Percentiles rank a stretch among this genome's conserved stretches.
These are phyloP conservation scores for Ceratobasidium sp. DNA, from an alignment of 1,284 basidiomycete species.

Conservation along the genomic window DNA sequence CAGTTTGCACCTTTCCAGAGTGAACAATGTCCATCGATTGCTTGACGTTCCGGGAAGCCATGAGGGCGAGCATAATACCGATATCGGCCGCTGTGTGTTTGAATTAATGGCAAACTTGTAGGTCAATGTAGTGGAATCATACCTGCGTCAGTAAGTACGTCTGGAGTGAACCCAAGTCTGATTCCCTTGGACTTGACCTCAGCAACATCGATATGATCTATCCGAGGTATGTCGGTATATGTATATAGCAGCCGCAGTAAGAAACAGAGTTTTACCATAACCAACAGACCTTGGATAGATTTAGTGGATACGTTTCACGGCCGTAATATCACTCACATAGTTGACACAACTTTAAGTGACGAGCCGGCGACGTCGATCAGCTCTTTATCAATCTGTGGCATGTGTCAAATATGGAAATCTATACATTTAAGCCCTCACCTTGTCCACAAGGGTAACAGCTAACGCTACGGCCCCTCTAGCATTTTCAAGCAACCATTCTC, in stretches of 20 bases:
- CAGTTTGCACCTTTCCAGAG: slow-evolving; percentile 65
- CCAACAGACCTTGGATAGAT: slow-evolving; percentile 67
- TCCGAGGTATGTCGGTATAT: slow-evolving; percentile 15
- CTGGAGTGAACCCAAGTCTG: slow-evolving; percentile 89
- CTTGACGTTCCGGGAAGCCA: slow-evolving; percentile 84
- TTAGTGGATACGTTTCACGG: not conserved
- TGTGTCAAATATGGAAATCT: slow-evolving; percentile 47
- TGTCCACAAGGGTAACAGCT: slow-evolving; percentile 77
- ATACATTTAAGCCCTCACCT: slow-evolving; percentile 57
- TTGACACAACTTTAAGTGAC: slow-evolving; percentile 81
- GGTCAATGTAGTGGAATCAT: not conserved
- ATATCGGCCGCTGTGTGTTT: slow-evolving; percentile 78
- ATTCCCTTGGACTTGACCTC: slow-evolving; percentile 74
- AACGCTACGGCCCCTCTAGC: slow-evolving; percentile 71
- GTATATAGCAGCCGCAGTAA: not conserved
- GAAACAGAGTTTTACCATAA: slow-evolving; percentile 66
- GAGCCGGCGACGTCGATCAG: slow-evolving; percentile 77
- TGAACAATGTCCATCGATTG: slow-evolving; percentile 73
- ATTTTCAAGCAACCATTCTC: slow-evolving; percentile 84
- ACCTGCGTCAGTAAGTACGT: slow-evolving; percentile 88
- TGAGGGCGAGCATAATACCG: slow-evolving; percentile 87
- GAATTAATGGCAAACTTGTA: too few relatives aligned
- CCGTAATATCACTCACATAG: slow-evolving; percentile 65
- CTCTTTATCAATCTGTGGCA: slow-evolving; percentile 72
- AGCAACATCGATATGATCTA: slow-evolving; percentile 83